Conservation (phyloP, 2,329 filamentous ascomycete species). For the Ceratocystis destructans region DNA sequence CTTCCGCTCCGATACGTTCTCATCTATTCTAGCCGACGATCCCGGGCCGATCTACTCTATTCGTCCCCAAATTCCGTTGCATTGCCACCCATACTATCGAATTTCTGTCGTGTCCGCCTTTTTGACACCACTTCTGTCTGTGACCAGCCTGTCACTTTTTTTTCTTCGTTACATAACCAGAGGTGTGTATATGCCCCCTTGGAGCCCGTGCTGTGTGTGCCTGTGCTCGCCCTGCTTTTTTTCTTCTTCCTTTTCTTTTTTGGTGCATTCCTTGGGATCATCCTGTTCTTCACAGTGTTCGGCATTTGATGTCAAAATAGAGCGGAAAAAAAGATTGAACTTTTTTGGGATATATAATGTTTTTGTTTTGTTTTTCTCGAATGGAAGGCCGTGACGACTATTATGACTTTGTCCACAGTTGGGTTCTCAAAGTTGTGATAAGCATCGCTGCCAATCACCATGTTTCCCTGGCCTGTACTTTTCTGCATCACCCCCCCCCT, state of each 20-base stretch:
- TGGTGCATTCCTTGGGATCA: neutral
- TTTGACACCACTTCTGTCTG: conserved; percentile 12
- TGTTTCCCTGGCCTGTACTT: neutral
- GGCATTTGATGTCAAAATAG: conserved; percentile 3
- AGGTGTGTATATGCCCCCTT: conserved; percentile 8
- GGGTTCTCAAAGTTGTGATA: neutral
- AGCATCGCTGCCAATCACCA: neutral
- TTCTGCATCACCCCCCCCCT: too few relatives aligned
- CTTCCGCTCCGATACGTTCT: neutral
- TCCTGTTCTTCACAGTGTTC: neutral
- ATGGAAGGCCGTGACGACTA: too few relatives aligned
- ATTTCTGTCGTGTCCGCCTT: conserved; percentile 4
- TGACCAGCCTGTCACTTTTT: conserved; percentile 17
- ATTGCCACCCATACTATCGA: neutral
- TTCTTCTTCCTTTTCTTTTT: conserved; percentile 5
- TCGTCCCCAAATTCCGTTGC: neutral
- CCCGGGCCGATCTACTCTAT: neutral
- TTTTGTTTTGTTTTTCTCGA: neutral
- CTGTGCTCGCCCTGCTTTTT: conserved; percentile 7
- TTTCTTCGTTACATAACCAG: conserved; percentile 8
- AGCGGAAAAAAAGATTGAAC: neutral
- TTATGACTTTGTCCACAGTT: too few relatives aligned
- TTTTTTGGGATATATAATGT: neutral
- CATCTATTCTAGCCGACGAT: neutral
- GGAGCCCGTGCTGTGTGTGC: neutral